phyloP scores from a whole-genome alignment of 208 protist genomes.

The Porcisia hertigi region DNA sequence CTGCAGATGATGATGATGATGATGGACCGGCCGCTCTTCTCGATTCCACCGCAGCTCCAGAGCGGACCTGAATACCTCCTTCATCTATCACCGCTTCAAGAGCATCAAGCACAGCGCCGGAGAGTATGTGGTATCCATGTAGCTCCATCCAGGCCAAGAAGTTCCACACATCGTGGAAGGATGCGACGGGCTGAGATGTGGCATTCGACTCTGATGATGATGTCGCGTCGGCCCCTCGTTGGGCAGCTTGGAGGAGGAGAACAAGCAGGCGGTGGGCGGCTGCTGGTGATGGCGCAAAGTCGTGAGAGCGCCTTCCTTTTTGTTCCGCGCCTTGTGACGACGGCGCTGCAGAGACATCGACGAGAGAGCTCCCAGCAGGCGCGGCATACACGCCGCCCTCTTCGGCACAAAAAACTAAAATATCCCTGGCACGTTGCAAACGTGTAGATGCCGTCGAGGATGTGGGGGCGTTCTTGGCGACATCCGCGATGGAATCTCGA shows the following conservation, averaged over 20 bases:
- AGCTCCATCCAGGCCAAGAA: constrained; percentile 77
- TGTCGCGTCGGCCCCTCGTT: constrained; percentile 2
- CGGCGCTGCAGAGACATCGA: not conserved
- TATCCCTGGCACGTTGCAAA: constrained; percentile 23
- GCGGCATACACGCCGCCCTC: constrained; percentile 13
- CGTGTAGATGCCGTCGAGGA: constrained; percentile 20
- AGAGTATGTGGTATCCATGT: constrained; percentile 50
- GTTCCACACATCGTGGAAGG: constrained; percentile 47
- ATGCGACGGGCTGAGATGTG: constrained; percentile 3
- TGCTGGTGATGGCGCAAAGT: constrained; percentile 12
- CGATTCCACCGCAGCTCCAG: not conserved
- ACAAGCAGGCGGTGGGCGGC: constrained; percentile 20
- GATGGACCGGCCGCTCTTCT: not conserved
- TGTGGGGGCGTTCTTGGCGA: constrained; percentile 1
- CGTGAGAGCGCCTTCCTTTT: not conserved
- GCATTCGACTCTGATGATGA: not conserved
- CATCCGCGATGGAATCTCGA: not conserved
- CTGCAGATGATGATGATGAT: no score
- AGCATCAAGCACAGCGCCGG: constrained; percentile 38
- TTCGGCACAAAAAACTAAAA: constrained; percentile 26
- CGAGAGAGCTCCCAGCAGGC: no score
- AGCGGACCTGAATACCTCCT: constrained; percentile 1
- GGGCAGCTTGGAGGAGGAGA: constrained; percentile 21
- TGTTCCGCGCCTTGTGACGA: not conserved
- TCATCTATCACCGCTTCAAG: constrained; percentile 40